These are phyloP conservation scores for Sporothrix brasiliensis DNA, from an alignment of 2,329 filamentous ascomycete genomes.

Conservation along the genomic window DNA sequence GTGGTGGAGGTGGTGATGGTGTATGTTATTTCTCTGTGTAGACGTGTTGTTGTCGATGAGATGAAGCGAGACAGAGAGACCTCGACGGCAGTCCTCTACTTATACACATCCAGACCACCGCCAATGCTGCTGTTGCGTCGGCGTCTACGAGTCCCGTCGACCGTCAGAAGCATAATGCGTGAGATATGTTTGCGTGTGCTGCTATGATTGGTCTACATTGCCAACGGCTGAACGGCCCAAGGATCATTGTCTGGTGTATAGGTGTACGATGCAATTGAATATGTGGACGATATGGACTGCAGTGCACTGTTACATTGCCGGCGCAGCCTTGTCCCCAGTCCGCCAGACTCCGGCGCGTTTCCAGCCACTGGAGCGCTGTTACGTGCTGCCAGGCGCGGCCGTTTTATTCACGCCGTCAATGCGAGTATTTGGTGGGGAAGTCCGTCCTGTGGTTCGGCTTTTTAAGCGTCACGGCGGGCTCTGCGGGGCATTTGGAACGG, in stretches of 20 bases:
- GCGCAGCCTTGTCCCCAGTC: not conserved
- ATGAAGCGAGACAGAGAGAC: not conserved
- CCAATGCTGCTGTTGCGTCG: not conserved
- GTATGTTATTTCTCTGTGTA: not conserved
- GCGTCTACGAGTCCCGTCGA: not conserved
- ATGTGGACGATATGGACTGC: not conserved
- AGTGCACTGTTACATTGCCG: too few species aligned
- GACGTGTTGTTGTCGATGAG: not conserved
- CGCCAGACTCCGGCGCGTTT: too few species aligned
- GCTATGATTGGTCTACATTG: not conserved
- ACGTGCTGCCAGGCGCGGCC: not conserved
- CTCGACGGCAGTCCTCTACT: not conserved
- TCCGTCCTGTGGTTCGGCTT: not conserved
- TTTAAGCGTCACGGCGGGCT: not conserved
- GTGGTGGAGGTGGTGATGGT: not conserved
- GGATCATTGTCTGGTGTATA: too few species aligned
- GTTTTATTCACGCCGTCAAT: not conserved
- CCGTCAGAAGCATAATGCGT: not conserved
- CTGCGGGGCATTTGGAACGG: not conserved
- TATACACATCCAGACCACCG: not conserved
- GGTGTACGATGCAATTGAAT: not conserved
- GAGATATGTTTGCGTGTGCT: not conserved
- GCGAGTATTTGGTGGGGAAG: slow-evolving; percentile 19
- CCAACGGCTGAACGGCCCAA: not conserved
- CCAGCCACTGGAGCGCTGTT: not conserved